Conservation (phyloP, 2,329 filamentous ascomycete species). For the Camillea tinctor region DNA sequence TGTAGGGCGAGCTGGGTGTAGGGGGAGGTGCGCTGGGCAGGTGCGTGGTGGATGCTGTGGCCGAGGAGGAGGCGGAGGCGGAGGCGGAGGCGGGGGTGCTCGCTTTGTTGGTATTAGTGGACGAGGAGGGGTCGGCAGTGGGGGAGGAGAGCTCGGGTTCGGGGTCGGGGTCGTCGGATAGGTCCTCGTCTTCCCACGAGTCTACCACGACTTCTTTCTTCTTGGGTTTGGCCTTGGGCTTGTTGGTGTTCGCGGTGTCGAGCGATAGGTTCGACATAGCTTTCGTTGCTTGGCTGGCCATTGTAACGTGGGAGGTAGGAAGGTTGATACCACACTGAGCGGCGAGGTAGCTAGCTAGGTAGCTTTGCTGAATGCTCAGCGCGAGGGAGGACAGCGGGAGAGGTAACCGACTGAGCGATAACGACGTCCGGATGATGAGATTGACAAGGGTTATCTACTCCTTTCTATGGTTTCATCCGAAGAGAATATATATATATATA, state of each 20-base stretch:
- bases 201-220: slow-evolving; percentile 54
- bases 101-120: slow-evolving; percentile 17
- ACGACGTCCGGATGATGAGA: not conserved
- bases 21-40: slow-evolving; percentile 55
- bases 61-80: slow-evolving; percentile 25
- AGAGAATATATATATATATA: not conserved
- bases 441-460: not conserved
- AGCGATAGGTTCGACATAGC: slow-evolving; percentile 34
- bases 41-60: no score
- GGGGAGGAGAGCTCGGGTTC: slow-evolving; percentile 3
- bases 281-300: slow-evolving; percentile 23
- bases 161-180: slow-evolving; percentile 42
- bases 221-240: slow-evolving; percentile 30
- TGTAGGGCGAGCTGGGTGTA: slow-evolving; percentile 60
- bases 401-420: no score
- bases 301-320: slow-evolving; percentile 1
- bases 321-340: no score
- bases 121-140: slow-evolving; percentile 16
- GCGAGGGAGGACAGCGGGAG: no score
- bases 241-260: slow-evolving; percentile 23
- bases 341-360: no score
- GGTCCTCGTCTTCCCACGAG: slow-evolving; percentile 75
- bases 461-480: no score
- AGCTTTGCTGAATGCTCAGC: no score
- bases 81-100: slow-evolving; percentile 17